Evolutionary conservation across 805 yeast genomes (phyloP).

Genomic region (Brettanomyces sp.): DNA sequence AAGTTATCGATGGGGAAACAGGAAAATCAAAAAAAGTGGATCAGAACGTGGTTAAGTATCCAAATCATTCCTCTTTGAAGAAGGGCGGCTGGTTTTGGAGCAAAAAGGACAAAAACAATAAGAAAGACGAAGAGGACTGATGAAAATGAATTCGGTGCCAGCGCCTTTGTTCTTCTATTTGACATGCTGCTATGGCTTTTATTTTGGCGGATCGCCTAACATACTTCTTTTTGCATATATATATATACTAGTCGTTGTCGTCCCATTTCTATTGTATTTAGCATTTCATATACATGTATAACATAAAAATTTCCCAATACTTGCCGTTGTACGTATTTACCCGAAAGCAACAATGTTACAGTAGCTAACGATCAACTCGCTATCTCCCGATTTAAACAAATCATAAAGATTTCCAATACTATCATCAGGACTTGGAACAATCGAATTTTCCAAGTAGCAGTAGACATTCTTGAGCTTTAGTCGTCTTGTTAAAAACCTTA

Average conservation of each 20-base stretch:
- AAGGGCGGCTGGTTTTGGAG: slow-evolving; percentile 26
- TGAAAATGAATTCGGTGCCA: background rate
- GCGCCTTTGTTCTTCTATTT: no score
- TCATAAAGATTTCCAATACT: slow-evolving; percentile 28
- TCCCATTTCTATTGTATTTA: no score
- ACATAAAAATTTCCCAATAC: background rate
- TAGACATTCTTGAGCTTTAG: slow-evolving; percentile 25
- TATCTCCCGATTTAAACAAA: slow-evolving; percentile 25
- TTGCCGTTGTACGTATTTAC: slow-evolving; percentile 8
- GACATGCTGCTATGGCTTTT: no score
- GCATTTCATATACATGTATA: background rate
- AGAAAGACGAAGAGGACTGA: background rate
- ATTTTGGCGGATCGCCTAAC: no score
- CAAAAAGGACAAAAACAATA: background rate
- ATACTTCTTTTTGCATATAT: background rate
- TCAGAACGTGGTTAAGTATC: slow-evolving; percentile 9
- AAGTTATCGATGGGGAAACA: slow-evolving; percentile 24
- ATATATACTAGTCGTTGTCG: background rate
- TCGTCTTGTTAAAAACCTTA: slow-evolving; percentile 34
- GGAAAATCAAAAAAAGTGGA: slow-evolving; percentile 25
- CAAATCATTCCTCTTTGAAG: slow-evolving; percentile 2
- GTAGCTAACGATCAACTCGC: slow-evolving; percentile 34
- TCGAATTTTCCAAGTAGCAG: slow-evolving; percentile 37
- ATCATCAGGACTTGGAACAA: slow-evolving; percentile 38
- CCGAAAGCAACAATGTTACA: slow-evolving; percentile 41